Base-by-base conservation (phyloP, 2,329 filamentous ascomycete genomes). In the Verticillium dahliae region DNA sequence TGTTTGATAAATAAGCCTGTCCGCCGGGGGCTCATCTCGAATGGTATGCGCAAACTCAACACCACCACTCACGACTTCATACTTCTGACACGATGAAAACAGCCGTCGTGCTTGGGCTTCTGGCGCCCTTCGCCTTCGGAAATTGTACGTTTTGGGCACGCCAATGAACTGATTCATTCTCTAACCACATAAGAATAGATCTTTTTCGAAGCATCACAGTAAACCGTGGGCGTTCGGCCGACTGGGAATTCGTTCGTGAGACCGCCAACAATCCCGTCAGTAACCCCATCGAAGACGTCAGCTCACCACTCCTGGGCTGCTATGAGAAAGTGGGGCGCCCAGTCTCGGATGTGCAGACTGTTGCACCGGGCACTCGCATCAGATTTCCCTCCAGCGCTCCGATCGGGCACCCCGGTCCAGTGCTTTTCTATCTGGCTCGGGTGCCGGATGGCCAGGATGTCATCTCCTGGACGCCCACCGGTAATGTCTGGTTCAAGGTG, bases 401-500 rank as follows among this genome's bases (percentile, higher is more conserved):
- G 34, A 73, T 82, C 52, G 76, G 72, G 9, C 78, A 80, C 66
- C 75, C 74, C 2, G 75, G 75, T 0, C 75, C 76, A n/a, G 73
- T 73, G 9, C 73, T 75, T 64, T 76, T 74, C 65, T 75, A 76
- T 59, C 67, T 76, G 35, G 74, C 74, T 63, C 72, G 72, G 58
- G 74, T 75, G 0, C 74, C 74, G 3, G 64, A 60, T n/a, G 74
- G 73, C 1, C 57, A 66, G 33, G 69, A 69, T 15, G 74, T 71
- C 35, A 68, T 68, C 4, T 72, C 67, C 11, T 76, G 71, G 69
- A 74, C 76, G 60, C 74, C 74, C 7, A 69, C 70, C 1, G 75
- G 75, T 2, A 68, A 67, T 14, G 72, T 74, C 3, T 76, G 74
- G 74, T 76, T 75, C 67, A 80, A 81, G 72, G 77, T 80, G 64